Conservation (phyloP, 129 eudicot genomes). For the Flaveria bidentis region DNA sequence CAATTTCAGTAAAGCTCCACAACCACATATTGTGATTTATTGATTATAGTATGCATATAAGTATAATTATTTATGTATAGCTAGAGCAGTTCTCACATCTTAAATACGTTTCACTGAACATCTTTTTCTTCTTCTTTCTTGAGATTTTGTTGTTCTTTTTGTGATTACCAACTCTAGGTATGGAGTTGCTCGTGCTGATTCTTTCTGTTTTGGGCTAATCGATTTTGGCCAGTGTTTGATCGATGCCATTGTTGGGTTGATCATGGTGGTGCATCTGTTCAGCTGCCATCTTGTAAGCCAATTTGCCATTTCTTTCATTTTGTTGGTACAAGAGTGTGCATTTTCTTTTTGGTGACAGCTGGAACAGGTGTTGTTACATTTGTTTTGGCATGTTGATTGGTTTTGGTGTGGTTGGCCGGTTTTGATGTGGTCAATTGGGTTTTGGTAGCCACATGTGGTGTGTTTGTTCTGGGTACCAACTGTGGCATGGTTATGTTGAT, state of each 20-base stretch:
- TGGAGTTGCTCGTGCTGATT: conserved; percentile 26
- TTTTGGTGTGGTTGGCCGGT: conserved; percentile 4
- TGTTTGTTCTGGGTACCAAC: conserved; percentile 22
- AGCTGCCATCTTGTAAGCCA: conserved; percentile 35
- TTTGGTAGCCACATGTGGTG: conserved; percentile 25
- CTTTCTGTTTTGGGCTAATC: conserved; percentile 19
- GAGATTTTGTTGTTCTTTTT: conserved; percentile 28
- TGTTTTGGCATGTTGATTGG: conserved; percentile 15
- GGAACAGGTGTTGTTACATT: conserved; percentile 29
- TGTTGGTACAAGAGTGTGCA: conserved; percentile 30
- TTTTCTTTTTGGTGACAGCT: conserved; percentile 32
- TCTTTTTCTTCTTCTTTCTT: conserved; percentile 35
- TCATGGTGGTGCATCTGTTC: conserved; percentile 38
- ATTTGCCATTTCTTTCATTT: conserved; percentile 37
- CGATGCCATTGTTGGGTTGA: conserved; percentile 25
- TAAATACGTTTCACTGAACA: conserved; percentile 22
- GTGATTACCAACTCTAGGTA: conserved; percentile 18
- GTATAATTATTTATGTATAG: background rate
- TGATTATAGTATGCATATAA: background rate
- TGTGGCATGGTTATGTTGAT: conserved; percentile 16
- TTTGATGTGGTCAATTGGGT: conserved; percentile 25
- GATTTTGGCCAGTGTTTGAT: conserved; percentile 16
- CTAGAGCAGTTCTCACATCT: conserved; percentile 10
- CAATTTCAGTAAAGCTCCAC: conserved; percentile 16
- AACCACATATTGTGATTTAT: conserved; percentile 16